phyloP scores from a whole-genome alignment of 2,329 filamentous ascomycete species.

The Colletotrichum phormii region DNA sequence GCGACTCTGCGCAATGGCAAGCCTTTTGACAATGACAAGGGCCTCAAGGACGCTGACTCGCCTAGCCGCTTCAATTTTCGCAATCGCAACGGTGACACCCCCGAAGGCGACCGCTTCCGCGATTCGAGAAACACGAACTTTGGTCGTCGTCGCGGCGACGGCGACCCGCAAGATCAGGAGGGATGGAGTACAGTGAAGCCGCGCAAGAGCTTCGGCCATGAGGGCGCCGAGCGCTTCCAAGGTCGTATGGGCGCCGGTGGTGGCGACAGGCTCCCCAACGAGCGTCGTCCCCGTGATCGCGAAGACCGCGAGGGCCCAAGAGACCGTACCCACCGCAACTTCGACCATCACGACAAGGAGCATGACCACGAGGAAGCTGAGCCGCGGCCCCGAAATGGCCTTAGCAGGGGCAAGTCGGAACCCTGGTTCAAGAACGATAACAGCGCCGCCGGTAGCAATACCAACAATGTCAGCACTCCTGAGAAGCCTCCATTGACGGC shows the following conservation, averaged over 20 bases:
- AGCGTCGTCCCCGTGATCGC: conserved; percentile 61
- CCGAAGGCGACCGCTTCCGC: conserved; percentile 62
- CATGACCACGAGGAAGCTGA: conserved; percentile 61
- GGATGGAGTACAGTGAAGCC: conserved; percentile 82
- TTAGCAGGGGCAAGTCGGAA: conserved; percentile 73
- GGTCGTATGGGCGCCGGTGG: conserved; percentile 72
- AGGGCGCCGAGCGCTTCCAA: conserved; percentile 78
- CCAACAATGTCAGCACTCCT: conserved; percentile 12
- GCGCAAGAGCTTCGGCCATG: conserved; percentile 78
- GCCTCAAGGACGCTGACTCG: conserved; percentile 61
- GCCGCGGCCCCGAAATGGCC: conserved; percentile 71
- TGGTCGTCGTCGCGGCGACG: conserved; percentile 65
- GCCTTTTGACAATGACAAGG: conserved; percentile 65
- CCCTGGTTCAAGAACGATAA: conserved; percentile 79
- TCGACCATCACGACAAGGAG: conserved; percentile 66
- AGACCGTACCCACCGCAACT: conserved; percentile 59
- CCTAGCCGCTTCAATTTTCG: conserved; percentile 73
- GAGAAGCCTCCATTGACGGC: conserved; percentile 49
- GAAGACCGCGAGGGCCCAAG: conserved; percentile 67
- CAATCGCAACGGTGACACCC: conserved; percentile 60
- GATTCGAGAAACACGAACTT: conserved; percentile 59
- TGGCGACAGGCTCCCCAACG: conserved; percentile 55
- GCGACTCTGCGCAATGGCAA: conserved; percentile 66
- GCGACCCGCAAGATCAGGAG: conserved; percentile 68
- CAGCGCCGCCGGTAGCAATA: conserved; percentile 48